Base-by-base conservation (phyloP, 176 grass and related monocot genomes). In the Panicum miliaceum region DNA sequence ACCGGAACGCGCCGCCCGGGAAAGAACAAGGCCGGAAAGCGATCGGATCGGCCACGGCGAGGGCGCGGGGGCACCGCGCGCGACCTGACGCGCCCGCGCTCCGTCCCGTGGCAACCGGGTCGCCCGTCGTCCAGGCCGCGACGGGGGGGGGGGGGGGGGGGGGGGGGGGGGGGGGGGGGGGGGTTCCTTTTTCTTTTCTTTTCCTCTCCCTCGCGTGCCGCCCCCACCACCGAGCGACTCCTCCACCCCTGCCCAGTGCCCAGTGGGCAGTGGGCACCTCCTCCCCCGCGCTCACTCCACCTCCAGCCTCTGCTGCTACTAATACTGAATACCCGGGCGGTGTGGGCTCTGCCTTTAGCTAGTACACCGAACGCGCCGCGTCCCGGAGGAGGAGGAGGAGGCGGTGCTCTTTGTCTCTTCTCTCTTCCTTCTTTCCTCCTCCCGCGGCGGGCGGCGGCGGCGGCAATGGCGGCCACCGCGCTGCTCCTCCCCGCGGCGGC, bases 281-380 rank as follows among this genome's bases (percentile, higher is more conserved):
- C 76, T 34, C 29, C 61, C 13, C 3, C 54, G n/a, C 61, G 26
- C 79, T 73, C 78, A 68, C 80, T 52, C 15, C 66, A 70, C 66
- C 78, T 67, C 5, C 41, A 12, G 36, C 58, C 35, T 10, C 37
- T 43, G 3, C 66, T 26, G 7, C 69, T 48, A 16, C 41, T 46
- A 50, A 32, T 50, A 36, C 71, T 32, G 68, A 67, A 15, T 69
- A 36, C 29, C 38, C 50, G 47, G 59, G 66, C 45, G 57, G 77
- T 42, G 56, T 56, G 12, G 45, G 42, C 69, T 27, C 2, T 27
- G 35, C 32, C 36, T 57, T 70, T 59, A 53, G 79, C 88, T 23
- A 66, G 65, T 59, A 51, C 73, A 71, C 82, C 81, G 76, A 84
- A 84, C 87, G 54, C 57, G 54, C 57, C 71, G 56, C 64, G 46